Evolutionary conservation across 805 yeast genomes (phyloP).

Genomic region (Wickerhamomyces canadensis): DNA sequence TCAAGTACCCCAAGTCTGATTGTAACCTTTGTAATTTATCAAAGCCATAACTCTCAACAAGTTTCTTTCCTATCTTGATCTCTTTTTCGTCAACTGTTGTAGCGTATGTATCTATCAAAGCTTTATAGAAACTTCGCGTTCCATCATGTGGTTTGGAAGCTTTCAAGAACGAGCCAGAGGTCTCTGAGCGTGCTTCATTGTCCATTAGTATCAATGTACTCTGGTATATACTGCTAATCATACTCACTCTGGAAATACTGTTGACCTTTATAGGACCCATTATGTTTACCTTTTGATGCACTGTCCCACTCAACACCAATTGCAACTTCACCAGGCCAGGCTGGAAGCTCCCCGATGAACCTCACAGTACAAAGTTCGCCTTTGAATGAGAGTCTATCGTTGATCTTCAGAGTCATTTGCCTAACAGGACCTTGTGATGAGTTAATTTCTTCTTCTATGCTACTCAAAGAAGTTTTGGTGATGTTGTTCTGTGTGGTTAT

Average conservation of each 20-base stretch:
- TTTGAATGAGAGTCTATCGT: slow-evolving; percentile 30
- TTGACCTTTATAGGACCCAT: slow-evolving; percentile 52
- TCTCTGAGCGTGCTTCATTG: slow-evolving; percentile 22
- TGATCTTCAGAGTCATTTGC: slow-evolving; percentile 8
- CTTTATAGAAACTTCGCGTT: slow-evolving; percentile 35
- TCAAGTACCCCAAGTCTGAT: slow-evolving; percentile 38
- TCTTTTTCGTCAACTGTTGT: slow-evolving; percentile 26
- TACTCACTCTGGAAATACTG: slow-evolving; percentile 42
- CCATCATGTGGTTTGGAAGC: slow-evolving; percentile 30
- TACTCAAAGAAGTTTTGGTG: no score
- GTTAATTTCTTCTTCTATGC: no score
- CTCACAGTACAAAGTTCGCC: slow-evolving; percentile 57
- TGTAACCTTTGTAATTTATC: slow-evolving; percentile 47
- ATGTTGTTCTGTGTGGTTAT: no score
- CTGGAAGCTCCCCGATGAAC: slow-evolving; percentile 54
- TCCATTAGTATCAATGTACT: slow-evolving; percentile 15
- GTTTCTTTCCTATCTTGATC: slow-evolving; percentile 49
- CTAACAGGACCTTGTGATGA: no score
- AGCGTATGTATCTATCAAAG: slow-evolving; percentile 46
- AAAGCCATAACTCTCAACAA: slow-evolving; percentile 61
- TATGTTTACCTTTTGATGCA: slow-evolving; percentile 60
- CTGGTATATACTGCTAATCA: slow-evolving; percentile 51
- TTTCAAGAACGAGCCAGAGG: slow-evolving; percentile 64
- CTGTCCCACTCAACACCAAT: slow-evolving; percentile 89
- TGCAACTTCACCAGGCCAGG: slow-evolving; percentile 55